phyloP scores from a whole-genome alignment of 139 green algal species.

The Tetraselmis striata region DNA sequence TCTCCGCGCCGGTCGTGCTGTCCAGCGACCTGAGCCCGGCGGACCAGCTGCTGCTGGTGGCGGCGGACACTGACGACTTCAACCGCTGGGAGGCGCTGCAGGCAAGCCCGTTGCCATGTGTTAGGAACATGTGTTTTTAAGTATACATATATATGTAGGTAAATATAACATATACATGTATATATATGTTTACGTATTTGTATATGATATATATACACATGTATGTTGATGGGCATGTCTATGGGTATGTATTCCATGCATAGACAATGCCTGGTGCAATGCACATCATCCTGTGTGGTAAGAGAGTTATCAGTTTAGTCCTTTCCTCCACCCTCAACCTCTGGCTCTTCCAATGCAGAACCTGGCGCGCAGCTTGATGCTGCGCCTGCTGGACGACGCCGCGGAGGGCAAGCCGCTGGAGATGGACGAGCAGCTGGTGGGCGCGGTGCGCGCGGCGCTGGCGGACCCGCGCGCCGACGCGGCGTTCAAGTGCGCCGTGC shows the following conservation, averaged over 20 bases:
- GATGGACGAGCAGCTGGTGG: conserved; percentile 2
- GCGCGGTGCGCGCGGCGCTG: neutral
- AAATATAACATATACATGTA: neutral
- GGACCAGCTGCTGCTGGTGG: conserved; percentile 85
- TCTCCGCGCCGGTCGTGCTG: conserved; percentile 78
- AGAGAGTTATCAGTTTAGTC: too few relatives aligned
- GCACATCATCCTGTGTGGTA: too few relatives aligned
- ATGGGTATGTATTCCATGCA: too few relatives aligned
- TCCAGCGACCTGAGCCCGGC: conserved; percentile 22
- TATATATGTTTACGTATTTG: too few relatives aligned
- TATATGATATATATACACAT: too few relatives aligned
- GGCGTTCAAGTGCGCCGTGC: neutral
- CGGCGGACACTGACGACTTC: conserved; percentile 87
- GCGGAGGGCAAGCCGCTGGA: neutral
- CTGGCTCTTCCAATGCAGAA: too few relatives aligned
- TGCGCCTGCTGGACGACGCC: neutral
- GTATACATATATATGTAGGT: neutral
- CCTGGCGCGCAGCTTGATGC: neutral
- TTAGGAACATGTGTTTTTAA: neutral
- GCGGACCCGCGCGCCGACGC: neutral
- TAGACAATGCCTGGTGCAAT: too few relatives aligned
- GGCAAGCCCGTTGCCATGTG: neutral
- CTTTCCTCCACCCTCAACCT: too few relatives aligned
- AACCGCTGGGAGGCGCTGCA: conserved; percentile 53
- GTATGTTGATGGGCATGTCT: too few relatives aligned